Percentiles rank a stretch among this genome's conserved stretches.
phyloP scores from a whole-genome alignment of 305 asterid genomes.

The Fraxinus sp. region DNA sequence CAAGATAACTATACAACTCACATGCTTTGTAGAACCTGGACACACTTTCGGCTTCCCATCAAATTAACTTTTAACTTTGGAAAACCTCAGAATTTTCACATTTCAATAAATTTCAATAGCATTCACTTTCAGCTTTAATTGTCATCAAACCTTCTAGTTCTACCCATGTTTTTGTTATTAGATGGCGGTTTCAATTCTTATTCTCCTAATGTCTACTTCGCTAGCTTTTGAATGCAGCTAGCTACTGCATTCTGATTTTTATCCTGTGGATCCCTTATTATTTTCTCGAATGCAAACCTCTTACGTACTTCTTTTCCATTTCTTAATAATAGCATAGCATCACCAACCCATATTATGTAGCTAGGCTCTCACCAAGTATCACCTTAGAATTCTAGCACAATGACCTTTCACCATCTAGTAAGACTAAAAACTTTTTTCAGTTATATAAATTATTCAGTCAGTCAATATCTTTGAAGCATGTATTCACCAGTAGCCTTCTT shows the following conservation, averaged over 20 bases:
- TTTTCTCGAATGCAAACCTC: neutral
- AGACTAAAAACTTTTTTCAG: neutral
- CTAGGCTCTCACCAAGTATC: neutral
- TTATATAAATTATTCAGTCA: neutral
- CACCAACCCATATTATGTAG: neutral
- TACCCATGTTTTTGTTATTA: neutral
- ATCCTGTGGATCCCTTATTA: neutral
- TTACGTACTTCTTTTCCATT: neutral
- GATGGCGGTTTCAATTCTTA: neutral
- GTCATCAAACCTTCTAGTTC: neutral
- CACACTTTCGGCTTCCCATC: neutral
- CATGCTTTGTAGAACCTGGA: neutral
- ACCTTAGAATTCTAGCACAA: neutral
- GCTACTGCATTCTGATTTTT: neutral
- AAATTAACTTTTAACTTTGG: neutral
- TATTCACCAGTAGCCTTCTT: neutral
- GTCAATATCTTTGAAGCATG: neutral
- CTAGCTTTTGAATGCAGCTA: neutral
- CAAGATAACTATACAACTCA: neutral
- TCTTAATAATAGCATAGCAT: neutral
- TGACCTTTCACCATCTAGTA: neutral
- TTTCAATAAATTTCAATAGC: neutral
- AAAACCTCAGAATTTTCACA: neutral
- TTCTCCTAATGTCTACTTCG: neutral
- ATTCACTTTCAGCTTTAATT: neutral